Percentiles rank a stretch among this genome's conserved stretches.
Conservation (phyloP, 2,329 filamentous ascomycete species). For the Trichoderma oligosporum region DNA sequence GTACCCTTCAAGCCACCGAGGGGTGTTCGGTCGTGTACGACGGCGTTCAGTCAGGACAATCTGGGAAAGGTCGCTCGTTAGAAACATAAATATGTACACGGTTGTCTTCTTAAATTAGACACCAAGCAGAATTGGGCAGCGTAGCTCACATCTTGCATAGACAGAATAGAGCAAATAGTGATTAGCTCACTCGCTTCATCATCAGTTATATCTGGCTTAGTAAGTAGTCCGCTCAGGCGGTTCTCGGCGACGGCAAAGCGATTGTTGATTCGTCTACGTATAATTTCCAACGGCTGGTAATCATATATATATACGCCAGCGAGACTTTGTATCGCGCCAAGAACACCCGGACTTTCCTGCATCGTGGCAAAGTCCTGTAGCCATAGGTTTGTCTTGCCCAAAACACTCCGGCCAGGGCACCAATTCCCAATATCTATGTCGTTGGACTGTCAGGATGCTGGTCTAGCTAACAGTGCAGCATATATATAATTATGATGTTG, state of each 20-base stretch:
- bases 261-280: slow-evolving; percentile 34
- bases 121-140: not conserved
- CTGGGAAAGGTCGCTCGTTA: slow-evolving; percentile 21
- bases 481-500: too few relatives aligned
- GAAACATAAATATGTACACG: not conserved
- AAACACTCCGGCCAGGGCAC: slow-evolving; percentile 40
- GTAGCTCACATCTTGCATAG: slow-evolving; percentile 39
- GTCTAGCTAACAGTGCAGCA: not conserved
- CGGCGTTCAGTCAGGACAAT: slow-evolving; percentile 39
- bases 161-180: slow-evolving; percentile 37
- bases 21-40: slow-evolving; percentile 30
- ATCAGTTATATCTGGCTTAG: slow-evolving; percentile 22
- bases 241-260: slow-evolving; percentile 32
- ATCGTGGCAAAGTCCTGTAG: slow-evolving; percentile 39
- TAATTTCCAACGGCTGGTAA: slow-evolving; percentile 33
- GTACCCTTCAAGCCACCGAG: slow-evolving; percentile 40
- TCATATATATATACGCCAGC: slow-evolving; percentile 42
- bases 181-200: slow-evolving; percentile 33
- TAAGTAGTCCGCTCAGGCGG: slow-evolving; percentile 32
- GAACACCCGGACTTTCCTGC: slow-evolving; percentile 34
- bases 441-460: not conserved
- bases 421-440: slow-evolving; percentile 37
- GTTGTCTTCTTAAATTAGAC: not conserved
- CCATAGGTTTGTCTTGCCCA: slow-evolving; percentile 39
- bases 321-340: slow-evolving; percentile 39